Percentiles rank a stretch among this genome's conserved stretches.
phyloP scores from a whole-genome alignment of 495 filamentous ascomycete genomes.

The Penicillium atrosanguineum region DNA sequence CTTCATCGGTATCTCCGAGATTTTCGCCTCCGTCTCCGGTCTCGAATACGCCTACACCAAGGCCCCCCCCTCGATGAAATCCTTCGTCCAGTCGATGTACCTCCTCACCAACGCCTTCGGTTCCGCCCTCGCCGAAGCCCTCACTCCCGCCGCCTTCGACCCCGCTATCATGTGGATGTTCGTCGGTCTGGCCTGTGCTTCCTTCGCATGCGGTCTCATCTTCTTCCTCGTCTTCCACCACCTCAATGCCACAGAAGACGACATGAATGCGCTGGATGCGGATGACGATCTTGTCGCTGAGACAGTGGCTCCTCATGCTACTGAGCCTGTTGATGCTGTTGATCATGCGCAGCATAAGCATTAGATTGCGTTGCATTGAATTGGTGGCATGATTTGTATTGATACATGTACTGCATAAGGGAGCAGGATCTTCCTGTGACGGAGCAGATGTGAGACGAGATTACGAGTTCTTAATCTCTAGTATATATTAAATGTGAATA shows the following conservation, averaged over 20 bases:
- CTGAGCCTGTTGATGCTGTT: not conserved
- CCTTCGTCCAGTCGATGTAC: constrained; percentile 71
- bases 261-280: constrained; percentile 48
- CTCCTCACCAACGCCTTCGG: constrained; percentile 73
- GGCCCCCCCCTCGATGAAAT: constrained; percentile 78
- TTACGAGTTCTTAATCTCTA: constrained; percentile 9
- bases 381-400: not conserved
- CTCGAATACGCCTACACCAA: constrained; percentile 81
- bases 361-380: not conserved
- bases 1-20: constrained; percentile 70
- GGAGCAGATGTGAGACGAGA: constrained; percentile 15
- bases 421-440: constrained; percentile 7
- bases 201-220: constrained; percentile 40
- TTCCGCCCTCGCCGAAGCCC: constrained; percentile 67
- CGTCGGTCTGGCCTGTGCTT: constrained; percentile 52
- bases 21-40: constrained; percentile 68
- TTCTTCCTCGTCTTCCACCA: constrained; percentile 46
- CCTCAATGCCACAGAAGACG: constrained; percentile 44
- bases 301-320: not conserved
- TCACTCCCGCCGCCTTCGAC: constrained; percentile 66
- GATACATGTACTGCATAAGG: not conserved
- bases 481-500: constrained; percentile 2
- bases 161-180: constrained; percentile 72
- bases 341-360: not conserved
- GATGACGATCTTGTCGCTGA: constrained; percentile 24